Evolutionary conservation across 805 yeast genomes (phyloP).

Genomic region (Tetrapisispora nanseiensis): DNA sequence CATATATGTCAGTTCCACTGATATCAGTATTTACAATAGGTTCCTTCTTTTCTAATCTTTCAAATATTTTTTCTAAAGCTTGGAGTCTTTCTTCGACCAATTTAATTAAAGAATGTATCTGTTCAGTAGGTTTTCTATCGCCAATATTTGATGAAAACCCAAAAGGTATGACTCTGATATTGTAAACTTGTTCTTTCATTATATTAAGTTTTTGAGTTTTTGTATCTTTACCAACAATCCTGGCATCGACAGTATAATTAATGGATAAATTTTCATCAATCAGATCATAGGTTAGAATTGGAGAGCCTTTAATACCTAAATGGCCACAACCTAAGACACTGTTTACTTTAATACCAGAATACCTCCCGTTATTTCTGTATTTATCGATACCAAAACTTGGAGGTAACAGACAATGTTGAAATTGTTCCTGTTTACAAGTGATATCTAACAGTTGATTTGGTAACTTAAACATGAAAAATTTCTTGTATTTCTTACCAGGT

Average conservation of each 20-base stretch:
- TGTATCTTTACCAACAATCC: constrained; percentile 40
- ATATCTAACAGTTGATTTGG: constrained; percentile 46
- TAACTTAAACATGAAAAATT: constrained; percentile 48
- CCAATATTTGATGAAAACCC: constrained; percentile 22
- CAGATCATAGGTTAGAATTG: constrained; percentile 43
- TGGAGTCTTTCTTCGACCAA: constrained; percentile 22
- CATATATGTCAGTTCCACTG: constrained; percentile 22
- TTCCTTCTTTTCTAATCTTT: constrained; percentile 16
- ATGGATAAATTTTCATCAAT: constrained; percentile 38
- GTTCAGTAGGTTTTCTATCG: constrained; percentile 17
- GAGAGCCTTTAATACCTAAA: constrained; percentile 41
- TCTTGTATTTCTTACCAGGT: constrained; percentile 44
- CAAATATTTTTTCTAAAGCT: constrained; percentile 18
- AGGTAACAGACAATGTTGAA: constrained; percentile 31
- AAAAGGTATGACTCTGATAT: constrained; percentile 34
- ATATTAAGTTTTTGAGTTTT: constrained; percentile 23
- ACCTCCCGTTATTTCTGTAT: constrained; percentile 24
- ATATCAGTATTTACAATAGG: constrained; percentile 21
- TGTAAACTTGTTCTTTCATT: constrained; percentile 30
- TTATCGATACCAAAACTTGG: constrained; percentile 35
- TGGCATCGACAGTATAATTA: constrained; percentile 46
- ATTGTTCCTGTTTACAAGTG: constrained; percentile 39
- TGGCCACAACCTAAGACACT: constrained; percentile 41
- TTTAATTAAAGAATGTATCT: constrained; percentile 16
- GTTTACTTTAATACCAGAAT: constrained; percentile 26